Percentiles rank a stretch among this genome's conserved stretches.
These are phyloP conservation scores for Eucalyptus regnans DNA, from an alignment of 345 rosid species.

Conservation along the genomic window DNA sequence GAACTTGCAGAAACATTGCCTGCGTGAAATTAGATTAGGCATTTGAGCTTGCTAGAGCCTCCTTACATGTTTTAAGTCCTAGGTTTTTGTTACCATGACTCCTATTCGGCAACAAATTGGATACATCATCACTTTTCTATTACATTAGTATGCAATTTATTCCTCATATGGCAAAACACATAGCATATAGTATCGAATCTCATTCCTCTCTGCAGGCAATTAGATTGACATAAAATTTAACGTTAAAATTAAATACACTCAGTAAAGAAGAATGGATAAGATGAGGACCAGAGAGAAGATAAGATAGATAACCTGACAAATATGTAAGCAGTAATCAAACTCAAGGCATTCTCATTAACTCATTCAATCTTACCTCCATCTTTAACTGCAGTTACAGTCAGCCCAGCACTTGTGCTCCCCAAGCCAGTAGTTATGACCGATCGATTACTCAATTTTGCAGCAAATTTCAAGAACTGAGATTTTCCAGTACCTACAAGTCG, in stretches of 20 bases:
- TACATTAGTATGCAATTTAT: neutral
- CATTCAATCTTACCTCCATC: slow-evolving; percentile 55
- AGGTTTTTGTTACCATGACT: neutral
- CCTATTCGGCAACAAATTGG: neutral
- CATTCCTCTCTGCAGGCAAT: neutral
- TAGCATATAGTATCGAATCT: neutral
- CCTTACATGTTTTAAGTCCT: neutral
- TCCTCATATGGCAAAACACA: neutral
- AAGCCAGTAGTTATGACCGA: slow-evolving; percentile 91
- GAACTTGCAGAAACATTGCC: neutral
- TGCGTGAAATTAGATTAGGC: neutral
- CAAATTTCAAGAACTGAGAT: slow-evolving; percentile 95
- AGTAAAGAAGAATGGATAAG: neutral
- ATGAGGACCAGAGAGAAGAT: neutral
- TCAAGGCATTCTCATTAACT: neutral
- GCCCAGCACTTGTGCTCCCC: slow-evolving; percentile 97
- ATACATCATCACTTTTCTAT: neutral
- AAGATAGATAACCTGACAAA: neutral
- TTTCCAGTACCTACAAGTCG: slow-evolving; percentile 78
- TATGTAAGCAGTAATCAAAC: neutral
- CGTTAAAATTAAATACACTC: neutral
- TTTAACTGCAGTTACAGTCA: slow-evolving; percentile 96
- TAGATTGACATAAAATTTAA: neutral
- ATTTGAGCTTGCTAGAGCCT: neutral
- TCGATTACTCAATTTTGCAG: slow-evolving; percentile 87